phyloP scores from a whole-genome alignment of 1,139 yeast genomes.

The Lodderomyces jiufengensis region DNA sequence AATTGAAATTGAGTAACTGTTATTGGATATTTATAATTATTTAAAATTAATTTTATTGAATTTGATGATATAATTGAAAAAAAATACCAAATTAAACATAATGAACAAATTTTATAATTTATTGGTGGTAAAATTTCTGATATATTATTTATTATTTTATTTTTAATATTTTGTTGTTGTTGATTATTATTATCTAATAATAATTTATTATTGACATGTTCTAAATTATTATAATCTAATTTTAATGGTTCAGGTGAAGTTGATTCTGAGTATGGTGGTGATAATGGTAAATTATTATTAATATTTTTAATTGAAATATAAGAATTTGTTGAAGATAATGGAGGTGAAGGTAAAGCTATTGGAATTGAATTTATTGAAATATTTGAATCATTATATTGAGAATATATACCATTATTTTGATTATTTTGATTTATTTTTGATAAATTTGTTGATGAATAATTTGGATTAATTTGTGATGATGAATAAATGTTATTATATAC shows the following conservation, averaged over 20 bases:
- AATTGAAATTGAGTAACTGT: slow-evolving; percentile 86
- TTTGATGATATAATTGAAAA: slow-evolving; percentile 81
- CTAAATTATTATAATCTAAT: too few relatives aligned
- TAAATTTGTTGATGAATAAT: slow-evolving; percentile 29
- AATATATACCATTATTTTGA: neutral
- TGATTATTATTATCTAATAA: too few relatives aligned
- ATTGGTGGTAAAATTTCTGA: slow-evolving; percentile 22
- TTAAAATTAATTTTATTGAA: slow-evolving; percentile 71
- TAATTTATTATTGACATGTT: too few relatives aligned
- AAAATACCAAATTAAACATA: slow-evolving; percentile 76
- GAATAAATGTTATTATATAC: slow-evolving; percentile 8
- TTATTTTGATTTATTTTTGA: slow-evolving; percentile 15
- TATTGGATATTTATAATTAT: slow-evolving; percentile 69
- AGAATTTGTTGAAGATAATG: slow-evolving; percentile 11
- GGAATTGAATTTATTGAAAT: slow-evolving; percentile 4
- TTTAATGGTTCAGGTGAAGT: slow-evolving; percentile 16
- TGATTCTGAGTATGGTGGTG: slow-evolving; percentile 21
- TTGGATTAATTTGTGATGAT: slow-evolving; percentile 22
- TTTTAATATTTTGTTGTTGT: neutral
- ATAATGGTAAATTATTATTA: slow-evolving; percentile 20
- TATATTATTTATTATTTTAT: neutral
- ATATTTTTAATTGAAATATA: slow-evolving; percentile 8
- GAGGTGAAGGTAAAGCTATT: slow-evolving; percentile 11
- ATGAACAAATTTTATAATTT: slow-evolving; percentile 25
- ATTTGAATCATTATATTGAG: slow-evolving; percentile 2